A percentile compares a stretch with the other conserved stretches of the same genome.
phyloP scores from a whole-genome alignment of 2,329 filamentous ascomycete genomes.

The Colletotrichum gigasporum region DNA sequence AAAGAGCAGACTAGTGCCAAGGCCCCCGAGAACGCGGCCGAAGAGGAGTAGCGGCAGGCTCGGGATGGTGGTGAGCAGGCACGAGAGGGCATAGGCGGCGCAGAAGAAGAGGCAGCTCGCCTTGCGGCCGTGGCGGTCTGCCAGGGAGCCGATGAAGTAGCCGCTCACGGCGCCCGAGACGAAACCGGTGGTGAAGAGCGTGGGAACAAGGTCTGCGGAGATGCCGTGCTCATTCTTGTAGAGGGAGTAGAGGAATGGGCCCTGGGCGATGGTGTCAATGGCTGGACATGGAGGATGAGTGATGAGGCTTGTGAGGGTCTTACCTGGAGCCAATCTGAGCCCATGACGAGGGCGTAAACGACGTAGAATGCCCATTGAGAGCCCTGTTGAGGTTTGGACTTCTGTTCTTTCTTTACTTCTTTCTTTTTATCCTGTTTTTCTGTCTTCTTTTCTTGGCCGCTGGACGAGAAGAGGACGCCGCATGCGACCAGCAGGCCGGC shows the following conservation, averaged over 20 bases:
- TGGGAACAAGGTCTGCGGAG: conserved; percentile 41
- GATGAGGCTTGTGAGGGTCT: background rate
- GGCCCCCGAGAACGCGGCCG: conserved; percentile 63
- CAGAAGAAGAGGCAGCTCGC: conserved; percentile 65
- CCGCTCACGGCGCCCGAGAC: conserved; percentile 53
- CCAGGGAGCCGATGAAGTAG: conserved; percentile 56
- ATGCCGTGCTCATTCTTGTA: conserved; percentile 45
- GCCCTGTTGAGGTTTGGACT: conserved; percentile 1
- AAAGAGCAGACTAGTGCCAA: conserved; percentile 66
- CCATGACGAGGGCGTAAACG: conserved; percentile 60
- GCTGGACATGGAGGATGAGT: background rate
- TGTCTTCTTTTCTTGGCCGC: conserved; percentile 8
- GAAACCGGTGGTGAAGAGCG: conserved; percentile 55
- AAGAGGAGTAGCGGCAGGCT: conserved; percentile 54
- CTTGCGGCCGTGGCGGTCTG: conserved; percentile 60
- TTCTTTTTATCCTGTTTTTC: background rate
- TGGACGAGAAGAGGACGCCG: conserved; percentile 35
- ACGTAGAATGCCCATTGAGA: conserved; percentile 46
- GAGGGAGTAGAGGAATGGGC: conserved; percentile 47
- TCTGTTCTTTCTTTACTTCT: background rate
- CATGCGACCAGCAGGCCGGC: conserved; percentile 43
- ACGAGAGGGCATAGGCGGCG: conserved; percentile 60
- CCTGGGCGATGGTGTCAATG: conserved; percentile 29
- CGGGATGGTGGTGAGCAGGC: conserved; percentile 46
- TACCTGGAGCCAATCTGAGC: conserved; percentile 62